Conservation (phyloP, 2,329 filamentous ascomycete genomes). For the Pezicula rhizophila region DNA sequence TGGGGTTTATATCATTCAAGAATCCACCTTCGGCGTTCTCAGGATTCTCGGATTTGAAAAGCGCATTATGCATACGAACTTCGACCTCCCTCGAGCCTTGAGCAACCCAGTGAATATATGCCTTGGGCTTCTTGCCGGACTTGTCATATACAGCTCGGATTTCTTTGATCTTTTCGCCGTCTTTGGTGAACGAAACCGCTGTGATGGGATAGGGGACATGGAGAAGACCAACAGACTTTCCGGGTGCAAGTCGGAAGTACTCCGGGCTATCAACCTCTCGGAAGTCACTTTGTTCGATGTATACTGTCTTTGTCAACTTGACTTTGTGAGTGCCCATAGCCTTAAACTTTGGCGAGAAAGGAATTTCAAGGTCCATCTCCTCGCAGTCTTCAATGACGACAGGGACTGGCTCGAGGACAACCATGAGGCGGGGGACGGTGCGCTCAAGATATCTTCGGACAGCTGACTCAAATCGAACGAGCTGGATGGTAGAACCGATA, state of each 20-base stretch:
- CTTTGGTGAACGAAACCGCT: slow-evolving; percentile 64
- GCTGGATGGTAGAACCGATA: slow-evolving; percentile 70
- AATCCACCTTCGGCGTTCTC: slow-evolving; percentile 73
- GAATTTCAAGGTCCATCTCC: slow-evolving; percentile 63
- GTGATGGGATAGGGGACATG: slow-evolving; percentile 65
- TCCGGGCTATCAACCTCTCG: slow-evolving; percentile 64
- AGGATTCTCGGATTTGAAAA: slow-evolving; percentile 86
- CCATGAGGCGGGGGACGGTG: slow-evolving; percentile 82
- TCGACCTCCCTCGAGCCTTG: slow-evolving; percentile 64
- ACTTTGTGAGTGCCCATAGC: slow-evolving; percentile 55
- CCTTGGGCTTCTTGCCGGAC: slow-evolving; percentile 67
- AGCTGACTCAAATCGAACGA: slow-evolving; percentile 75
- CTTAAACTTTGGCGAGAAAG: slow-evolving; percentile 78
- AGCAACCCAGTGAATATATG: slow-evolving; percentile 87
- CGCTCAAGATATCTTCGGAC: slow-evolving; percentile 82
- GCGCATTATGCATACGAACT: slow-evolving; percentile 70
- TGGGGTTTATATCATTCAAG: slow-evolving; percentile 75
- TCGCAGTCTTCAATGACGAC: slow-evolving; percentile 76
- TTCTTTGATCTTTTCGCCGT: slow-evolving; percentile 53
- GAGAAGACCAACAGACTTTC: slow-evolving; percentile 68
- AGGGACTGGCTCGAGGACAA: slow-evolving; percentile 79
- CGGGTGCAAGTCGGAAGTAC: slow-evolving; percentile 73
- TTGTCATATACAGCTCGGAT: slow-evolving; percentile 65
- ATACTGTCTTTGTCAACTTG: slow-evolving; percentile 69
- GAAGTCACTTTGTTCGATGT: slow-evolving; percentile 79